A percentile compares a stretch with the other conserved stretches of the same genome.
Conservation (phyloP, 139 green algal species). For the Zygnema circumcarinatum region DNA sequence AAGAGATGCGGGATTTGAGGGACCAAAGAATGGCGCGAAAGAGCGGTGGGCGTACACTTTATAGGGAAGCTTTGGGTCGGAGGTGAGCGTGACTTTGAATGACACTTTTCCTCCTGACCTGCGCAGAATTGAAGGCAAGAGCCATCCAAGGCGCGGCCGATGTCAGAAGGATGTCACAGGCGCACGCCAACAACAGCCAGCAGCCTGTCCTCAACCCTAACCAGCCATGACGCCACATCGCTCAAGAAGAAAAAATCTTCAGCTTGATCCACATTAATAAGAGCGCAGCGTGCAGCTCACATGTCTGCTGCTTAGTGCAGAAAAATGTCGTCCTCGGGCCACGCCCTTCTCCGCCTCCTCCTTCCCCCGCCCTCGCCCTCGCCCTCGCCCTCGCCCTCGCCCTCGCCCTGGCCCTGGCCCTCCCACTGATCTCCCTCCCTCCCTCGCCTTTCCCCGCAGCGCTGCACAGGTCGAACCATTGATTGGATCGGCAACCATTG, state of each 20-base stretch:
- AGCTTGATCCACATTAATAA: not conserved
- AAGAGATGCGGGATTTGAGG: too few species aligned
- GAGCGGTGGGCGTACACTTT: constrained; percentile 70
- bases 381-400: not conserved
- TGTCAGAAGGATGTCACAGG: not conserved
- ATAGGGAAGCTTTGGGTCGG: constrained; percentile 95
- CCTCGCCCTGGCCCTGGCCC: not conserved
- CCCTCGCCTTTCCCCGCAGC: too few species aligned
- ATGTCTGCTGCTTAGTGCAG: not conserved
- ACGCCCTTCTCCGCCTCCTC: not conserved
- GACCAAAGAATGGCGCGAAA: too few species aligned
- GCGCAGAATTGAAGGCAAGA: not conserved
- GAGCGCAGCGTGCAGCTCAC: not conserved
- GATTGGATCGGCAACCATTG: too few species aligned
- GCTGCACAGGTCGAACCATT: too few species aligned
- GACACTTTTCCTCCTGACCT: constrained; percentile 77
- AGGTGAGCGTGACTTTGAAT: constrained; percentile 95
- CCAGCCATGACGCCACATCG: not conserved
- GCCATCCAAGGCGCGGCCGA: not conserved
- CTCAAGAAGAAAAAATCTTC: not conserved
- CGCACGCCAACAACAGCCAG: not conserved
- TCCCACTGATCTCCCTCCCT: too few species aligned
- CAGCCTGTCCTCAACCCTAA: not conserved
- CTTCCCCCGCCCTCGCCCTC: not conserved
- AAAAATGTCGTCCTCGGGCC: not conserved